Percentiles rank a stretch among this genome's conserved stretches.
Conservation (phyloP, 2,329 filamentous ascomycete species). For the Ceratocystis ficicola region DNA sequence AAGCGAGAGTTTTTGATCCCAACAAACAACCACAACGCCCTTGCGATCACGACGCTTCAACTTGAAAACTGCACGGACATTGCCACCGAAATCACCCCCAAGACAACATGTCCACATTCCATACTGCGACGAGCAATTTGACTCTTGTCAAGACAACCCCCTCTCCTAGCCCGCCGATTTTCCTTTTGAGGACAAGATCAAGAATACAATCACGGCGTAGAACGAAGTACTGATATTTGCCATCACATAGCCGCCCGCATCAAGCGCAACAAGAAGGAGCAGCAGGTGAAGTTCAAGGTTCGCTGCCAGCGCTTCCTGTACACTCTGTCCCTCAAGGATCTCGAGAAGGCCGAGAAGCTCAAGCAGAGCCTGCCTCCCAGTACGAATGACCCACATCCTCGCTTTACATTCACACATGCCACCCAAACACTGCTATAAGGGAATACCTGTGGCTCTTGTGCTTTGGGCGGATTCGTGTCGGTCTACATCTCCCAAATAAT, state of each 20-base stretch:
- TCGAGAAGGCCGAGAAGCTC: slow-evolving; percentile 99
- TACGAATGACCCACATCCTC: slow-evolving; percentile 41
- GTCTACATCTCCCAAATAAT: neutral
- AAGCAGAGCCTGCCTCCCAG: slow-evolving; percentile 97
- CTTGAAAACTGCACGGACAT: slow-evolving; percentile 8
- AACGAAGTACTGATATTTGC: slow-evolving; percentile 12
- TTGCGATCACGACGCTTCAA: slow-evolving; percentile 3
- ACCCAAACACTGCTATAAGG: neutral
- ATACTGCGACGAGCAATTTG: neutral
- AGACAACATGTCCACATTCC: neutral
- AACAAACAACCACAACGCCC: neutral
- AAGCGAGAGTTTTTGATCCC: neutral
- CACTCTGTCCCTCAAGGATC: slow-evolving; percentile 96
- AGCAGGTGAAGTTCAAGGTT: slow-evolving; percentile 99
- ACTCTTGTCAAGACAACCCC: neutral
- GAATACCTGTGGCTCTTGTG: neutral
- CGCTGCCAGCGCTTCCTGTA: slow-evolving; percentile 93
- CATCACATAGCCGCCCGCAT: slow-evolving; percentile 59
- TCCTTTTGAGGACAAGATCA: neutral
- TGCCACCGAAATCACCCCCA: neutral
- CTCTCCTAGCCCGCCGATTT: too few relatives aligned
- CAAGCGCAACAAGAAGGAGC: slow-evolving; percentile 87
- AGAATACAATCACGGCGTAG: neutral
- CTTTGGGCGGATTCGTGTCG: neutral
- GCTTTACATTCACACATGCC: neutral